Evolutionary conservation across 2,329 filamentous ascomycete species (phyloP), one percentile per base, ranked within the genome.

Genomic region (Blumeriella jaapii): DNA sequence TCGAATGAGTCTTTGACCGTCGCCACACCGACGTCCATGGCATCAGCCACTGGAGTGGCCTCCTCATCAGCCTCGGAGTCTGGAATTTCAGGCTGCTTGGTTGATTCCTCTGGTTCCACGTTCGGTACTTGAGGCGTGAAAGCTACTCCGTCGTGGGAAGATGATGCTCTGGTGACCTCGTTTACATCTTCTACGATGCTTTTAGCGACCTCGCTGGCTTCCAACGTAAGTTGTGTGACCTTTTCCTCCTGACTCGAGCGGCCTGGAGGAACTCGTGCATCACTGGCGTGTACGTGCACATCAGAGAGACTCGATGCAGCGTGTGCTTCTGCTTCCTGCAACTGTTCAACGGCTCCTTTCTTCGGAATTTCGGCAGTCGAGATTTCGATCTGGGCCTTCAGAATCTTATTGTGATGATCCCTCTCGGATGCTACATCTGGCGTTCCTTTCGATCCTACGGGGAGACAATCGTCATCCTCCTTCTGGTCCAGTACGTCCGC

Each of bases 311-410:
- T 15, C 19, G 24, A 12, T 14, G n/a, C 18, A n/a, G 8, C 15
- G 9, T n/a, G n/a, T n/a, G 14, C 19, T 6, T 23, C 14, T 22
- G 17, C 31, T n/a, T 39, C 35, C 25, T 42, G 46, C 22, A 46
- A 45, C 49, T 68, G 66, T 30, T 73, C 68, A 46, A 70, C 66
- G 49, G 61, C 61, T 6, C 66, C 64, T 28, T 53, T 47, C 48
- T 42, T 34, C 42, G 57, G 32, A 37, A 44, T 50, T 44, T 71
- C 65, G 2, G 61, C 61, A 12, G 53, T 48, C n/a, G 52, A 51
- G 14, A 54, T 43, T 3, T 52, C 46, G 2, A 53, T 46, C 35
- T 48, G 47, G 14, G 46, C 40, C 32, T 39, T 40, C 19, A 31
- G 39, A 44, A 54, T 44, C 9, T 51, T 51, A 6, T 46, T 48